Evolutionary conservation across 1,139 yeast genomes (phyloP), one percentile per base, ranked within the genome.

Genomic region (Yamadazyma triangularis): DNA sequence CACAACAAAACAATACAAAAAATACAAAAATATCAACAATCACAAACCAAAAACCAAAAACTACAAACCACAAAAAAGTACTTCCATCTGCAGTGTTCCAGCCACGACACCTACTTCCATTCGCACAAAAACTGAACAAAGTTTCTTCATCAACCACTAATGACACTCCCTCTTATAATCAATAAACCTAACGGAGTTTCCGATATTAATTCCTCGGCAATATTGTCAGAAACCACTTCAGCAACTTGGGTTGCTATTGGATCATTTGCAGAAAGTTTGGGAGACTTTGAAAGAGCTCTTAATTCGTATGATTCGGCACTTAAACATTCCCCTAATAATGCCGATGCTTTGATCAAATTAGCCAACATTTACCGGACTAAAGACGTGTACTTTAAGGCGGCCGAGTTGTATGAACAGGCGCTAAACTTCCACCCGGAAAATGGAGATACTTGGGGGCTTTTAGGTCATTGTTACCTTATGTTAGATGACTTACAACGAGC

Each of bases 401-500:
- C 95, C 9, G 97, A 89, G 55, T 73, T 86, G 41, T 91, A 87
- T 57, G 94, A 89, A 58, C 77, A 87, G 45, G 94, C 95, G 2
- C 64, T 91, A 38, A 75, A 82, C 38, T 73, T 84, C 38, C 79
- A 81, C 47, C 93, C 89, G 13, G 91, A 85, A 53, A 82, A 87
- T 44, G 96, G 97, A 36, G 97, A 89, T 50, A 86, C 94, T 25
- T 91, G 98, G 98, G 97, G 97, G 0, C 73, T 93, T 15, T 66
- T 91, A 44, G 97, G 98, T 30, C 98, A 91, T 60, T 93, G 98
- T 60, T 93, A 88, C 53, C 65, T 91, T 47, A 91, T 91, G 96
- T 70, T 89, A 61, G 98, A 91, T 56, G 97, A 91, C 51, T 70
- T 91, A 42, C 96, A 87, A 57, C 76, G 95, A 46, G 96, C 97